These are phyloP conservation scores for Stygiomarasmius scandens DNA, from an alignment of 1,284 basidiomycete species.

Conservation along the genomic window DNA sequence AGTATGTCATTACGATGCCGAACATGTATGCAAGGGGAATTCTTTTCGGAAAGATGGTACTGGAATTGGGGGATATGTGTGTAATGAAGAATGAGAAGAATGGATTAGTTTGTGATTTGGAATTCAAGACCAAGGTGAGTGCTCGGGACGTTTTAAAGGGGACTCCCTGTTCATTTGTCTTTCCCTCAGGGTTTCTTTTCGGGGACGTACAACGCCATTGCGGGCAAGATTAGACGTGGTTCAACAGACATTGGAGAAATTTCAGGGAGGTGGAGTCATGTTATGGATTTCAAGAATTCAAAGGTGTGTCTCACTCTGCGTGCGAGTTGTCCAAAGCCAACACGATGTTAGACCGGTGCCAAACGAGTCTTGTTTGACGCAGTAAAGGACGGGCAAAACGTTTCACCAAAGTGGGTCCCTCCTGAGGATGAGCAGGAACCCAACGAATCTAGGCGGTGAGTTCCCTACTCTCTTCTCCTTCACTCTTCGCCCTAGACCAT, in stretches of 20 bases:
- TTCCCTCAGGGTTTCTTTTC: conserved; percentile 93
- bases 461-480: conserved; percentile 14
- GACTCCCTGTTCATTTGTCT: neutral
- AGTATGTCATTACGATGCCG: conserved; percentile 91
- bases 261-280: conserved; percentile 88
- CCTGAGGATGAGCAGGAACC: conserved; percentile 89
- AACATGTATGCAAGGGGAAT: conserved; percentile 99
- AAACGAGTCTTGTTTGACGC: conserved; percentile 88
- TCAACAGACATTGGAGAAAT: conserved; percentile 83
- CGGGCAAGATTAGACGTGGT: conserved; percentile 77
- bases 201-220: conserved; percentile 92
- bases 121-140: conserved; percentile 94
- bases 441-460: conserved; percentile 85
- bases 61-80: conserved; percentile 93
- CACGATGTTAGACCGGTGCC: conserved; percentile 57
- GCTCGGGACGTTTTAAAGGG: neutral
- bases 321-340: too few species aligned
- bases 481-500: neutral
- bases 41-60: conserved; percentile 96
- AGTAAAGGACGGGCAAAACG: conserved; percentile 66
- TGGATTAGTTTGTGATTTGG: conserved; percentile 80
- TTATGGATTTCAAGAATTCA: conserved; percentile 83
- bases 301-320: conserved; percentile 49
- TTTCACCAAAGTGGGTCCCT: conserved; percentile 82
- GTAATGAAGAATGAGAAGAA: conserved; percentile 84